Evolutionary conservation across 495 filamentous ascomycete species (phyloP), one percentile per base, ranked within the genome.

Genomic region (Collariella sp.): DNA sequence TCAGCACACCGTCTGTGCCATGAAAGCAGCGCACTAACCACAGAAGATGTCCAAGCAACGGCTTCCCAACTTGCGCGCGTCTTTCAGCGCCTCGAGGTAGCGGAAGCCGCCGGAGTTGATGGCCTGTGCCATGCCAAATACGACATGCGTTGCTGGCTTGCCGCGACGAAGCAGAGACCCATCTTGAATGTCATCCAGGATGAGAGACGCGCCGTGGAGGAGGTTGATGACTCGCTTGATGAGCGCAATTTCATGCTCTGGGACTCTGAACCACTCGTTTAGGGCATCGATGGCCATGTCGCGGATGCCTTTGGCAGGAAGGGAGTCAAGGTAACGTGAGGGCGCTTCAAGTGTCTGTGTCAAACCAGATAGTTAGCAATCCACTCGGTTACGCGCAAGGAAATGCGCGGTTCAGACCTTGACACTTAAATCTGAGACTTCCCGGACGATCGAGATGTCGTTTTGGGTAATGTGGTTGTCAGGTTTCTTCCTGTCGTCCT

Each of bases 51-150:
- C 34, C 44, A 57, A 24, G 24, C 51, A 55, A 19, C 10, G 5
- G 24, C 29, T 41, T 0, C n/a, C 39, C 3, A 82, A 81, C 63
- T 86, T 83, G 56, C 82, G 77, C 15, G 93, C 72, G 20, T 56
- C 49, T 0, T 1, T 3, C 18, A 53, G 43, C 0, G 89, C 89
- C 36, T 81, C 74, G 61, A 94, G 89, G 67, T 90, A 90, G 24
- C 89, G 81, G 60, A 91, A 93, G 66, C 91, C 91, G 12, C 88
- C 87, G 0, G 83, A 83, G 66, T 95, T 95, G 68, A 95, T 91
- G 7, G 88, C 91, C 63, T 93, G 89, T 5, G 87, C 84, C 0
- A 81, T 83, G 29, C 89, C 89, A 62, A 91, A 95, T 40, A 95
- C 90, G 58, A 76, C 80, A 69, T 95, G 88, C 0, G 89, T 85